Base-by-base conservation (phyloP, 768 basidiomycete species). In the Lactifluus piperatus region DNA sequence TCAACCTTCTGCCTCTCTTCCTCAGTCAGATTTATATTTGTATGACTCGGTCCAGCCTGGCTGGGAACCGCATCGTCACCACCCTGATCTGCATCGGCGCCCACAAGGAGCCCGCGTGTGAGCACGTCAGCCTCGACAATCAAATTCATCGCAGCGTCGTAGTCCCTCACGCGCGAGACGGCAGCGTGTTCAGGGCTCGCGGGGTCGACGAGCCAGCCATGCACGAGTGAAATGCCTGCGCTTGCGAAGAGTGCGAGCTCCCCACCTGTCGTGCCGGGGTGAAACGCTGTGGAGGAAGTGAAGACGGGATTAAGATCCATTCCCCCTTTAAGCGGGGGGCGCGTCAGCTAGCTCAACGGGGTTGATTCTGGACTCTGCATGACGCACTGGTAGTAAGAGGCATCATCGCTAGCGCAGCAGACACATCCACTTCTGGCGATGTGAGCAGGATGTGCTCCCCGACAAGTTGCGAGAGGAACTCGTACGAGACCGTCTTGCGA, bases 221-320 rank as follows among this genome's bases (percentile, higher is more conserved):
- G 93, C 1, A 93, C 83, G 41, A 97, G 82, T 5, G 80, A 73
- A 45, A 95, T 89, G 9, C 84, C 84, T 0, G 84, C 88, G 45
- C 89, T 84, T n/a, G 84, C 75, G 66, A 97, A 97, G 8, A 97
- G 80, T 58, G 87, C 82, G 45, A 97, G 80, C 67, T 91, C 94
- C 2, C 89, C 91, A 0, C 82, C 82, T 29, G 77, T 77, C 9
- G 75, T 74, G 0, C 72, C 72, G 1, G 90, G 86, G 13, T 81
- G 76, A 69, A 94, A 94, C 0, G 82, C 78, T 2, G 79, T 80
- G 7, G 84, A 68, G 0, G 79, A 79, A 0, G 84, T 87, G 69
- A 97, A 97, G 0, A 83, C 71, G 1, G 93, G 91, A 65, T 97
- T 93, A 46, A 97, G 75, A 68, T 94, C 88, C 77, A 97, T 88